Evolutionary conservation across 176 grass and related monocot genomes (phyloP).

Genomic region (Phyllostachys edulis): DNA sequence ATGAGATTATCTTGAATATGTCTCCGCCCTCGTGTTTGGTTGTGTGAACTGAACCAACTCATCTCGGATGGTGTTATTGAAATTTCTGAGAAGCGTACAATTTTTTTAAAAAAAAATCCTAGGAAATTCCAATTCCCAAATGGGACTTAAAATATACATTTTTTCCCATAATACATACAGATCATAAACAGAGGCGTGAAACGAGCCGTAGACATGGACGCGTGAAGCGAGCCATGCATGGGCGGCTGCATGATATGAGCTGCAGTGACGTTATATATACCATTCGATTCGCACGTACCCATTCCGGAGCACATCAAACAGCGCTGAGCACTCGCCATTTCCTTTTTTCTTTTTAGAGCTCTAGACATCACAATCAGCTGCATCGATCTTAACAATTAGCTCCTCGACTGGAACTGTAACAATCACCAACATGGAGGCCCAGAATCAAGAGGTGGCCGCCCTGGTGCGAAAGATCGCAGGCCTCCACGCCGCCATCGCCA

Average conservation of each 20-base stretch:
- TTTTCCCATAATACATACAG: neutral
- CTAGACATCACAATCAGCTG: constrained; percentile 7
- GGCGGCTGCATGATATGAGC: neutral
- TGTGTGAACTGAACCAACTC: too few species aligned
- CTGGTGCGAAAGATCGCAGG: constrained; percentile 41
- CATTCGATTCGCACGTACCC: neutral
- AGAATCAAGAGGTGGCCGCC: constrained; percentile 15
- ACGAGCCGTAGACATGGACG: too few species aligned
- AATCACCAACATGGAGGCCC: constrained; percentile 27
- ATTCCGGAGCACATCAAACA: neutral
- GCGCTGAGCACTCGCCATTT: neutral
- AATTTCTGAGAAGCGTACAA: too few species aligned
- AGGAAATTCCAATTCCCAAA: too few species aligned
- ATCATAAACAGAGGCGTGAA: neutral
- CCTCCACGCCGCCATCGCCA: constrained; percentile 30
- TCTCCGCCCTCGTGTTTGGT: too few species aligned
- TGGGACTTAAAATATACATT: too few species aligned
- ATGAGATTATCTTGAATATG: too few species aligned
- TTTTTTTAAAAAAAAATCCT: too few species aligned
- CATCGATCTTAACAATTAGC: constrained; percentile 30
- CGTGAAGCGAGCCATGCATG: constrained; percentile 16
- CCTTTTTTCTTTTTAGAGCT: neutral
- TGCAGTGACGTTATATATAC: neutral
- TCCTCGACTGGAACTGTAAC: neutral
- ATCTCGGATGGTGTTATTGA: too few species aligned